Evolutionary conservation across 1,284 basidiomycete genomes (phyloP), one percentile per base, ranked within the genome.

Genomic region (Schizophyllum amplum): DNA sequence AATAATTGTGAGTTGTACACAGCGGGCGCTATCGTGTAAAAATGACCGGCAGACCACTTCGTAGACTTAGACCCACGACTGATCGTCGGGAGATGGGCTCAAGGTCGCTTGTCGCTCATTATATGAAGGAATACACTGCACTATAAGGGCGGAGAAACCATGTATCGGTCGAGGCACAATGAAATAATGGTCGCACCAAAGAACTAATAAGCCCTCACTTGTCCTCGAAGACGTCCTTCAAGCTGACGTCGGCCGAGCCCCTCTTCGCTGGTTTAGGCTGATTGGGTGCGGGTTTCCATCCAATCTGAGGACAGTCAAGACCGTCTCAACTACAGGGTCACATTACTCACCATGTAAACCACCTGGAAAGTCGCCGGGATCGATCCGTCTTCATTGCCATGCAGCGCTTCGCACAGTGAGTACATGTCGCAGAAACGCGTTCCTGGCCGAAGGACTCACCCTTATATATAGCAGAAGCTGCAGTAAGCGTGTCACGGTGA

Each of bases 311-410:
- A 42, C 53, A 52, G 47, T 50, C 56, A 59, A 53, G 60, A 48
- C 57, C 47, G 47, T 33, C 33, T 49, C 54, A 54, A 55, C 52
- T 24, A 57, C 54, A 56, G 11, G 20, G 25, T 46, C 22, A 51
- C 21, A 23, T 24, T 57, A 73, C 79, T 62, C 62, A 92, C 94
- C 80, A 98, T 86, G 69, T 92, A 98, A 60, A 99, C 94, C 55
- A 98, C 77, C 67, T 96, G 91, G 73, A 98, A 99, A 4, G 97
- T 99, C 13, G 97, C 97, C 4, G 95, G 92, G 24, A 99, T 79
- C 2, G 80, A 81, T 1, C 90, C 92, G 67, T 94, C 89, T 62
- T 87, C 82, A 58, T 86, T 80, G 4, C 90, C 92, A 68, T 98
- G 90, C 56, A 99, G 66, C 59, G 88, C 94, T 97, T 65, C 20